Base-by-base conservation (phyloP, 169 alveolate species). In the Ichthyophthirius multifiliis region DNA sequence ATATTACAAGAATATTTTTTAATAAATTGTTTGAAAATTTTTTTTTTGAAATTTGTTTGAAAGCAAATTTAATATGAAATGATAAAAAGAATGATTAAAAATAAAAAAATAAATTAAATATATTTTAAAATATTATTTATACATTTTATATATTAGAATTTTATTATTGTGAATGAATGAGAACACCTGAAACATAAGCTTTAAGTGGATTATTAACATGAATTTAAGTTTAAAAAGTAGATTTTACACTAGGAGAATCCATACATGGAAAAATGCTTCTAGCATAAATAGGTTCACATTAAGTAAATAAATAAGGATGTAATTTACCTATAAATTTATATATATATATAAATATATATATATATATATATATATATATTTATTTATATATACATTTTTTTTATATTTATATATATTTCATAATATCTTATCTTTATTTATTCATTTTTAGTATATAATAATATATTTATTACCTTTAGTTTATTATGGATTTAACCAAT, bases 231-330 rank as follows among this genome's bases (percentile, higher is more conserved):
- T 87, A 39, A 75, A 89, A 86, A 7, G 95, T 79, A 16, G 92
- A 80, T 76, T 90, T 94, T 0, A 90, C 84, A 3, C 90, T 44
- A 30, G 97, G 97, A 64, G 92, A 90, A 63, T 94, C 97, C 81
- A 89, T 86, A 47, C 90, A 81, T 6, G 97, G 97, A 32, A 92
- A 89, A 64, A 94, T 43, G 43, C 93, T 85, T 81, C 97, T 83
- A 55, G 92, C 83, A 63, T 84, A 84, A 31, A 87, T 90, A 6
- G 96, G 87, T 74, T 94, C 92, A 43, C 95, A 92, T 76, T 94
- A 93, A 43, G 97, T 90, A 75, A 84, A 94, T 86, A 92, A 76
- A 82, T 85, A 94, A 1, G 95, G 94, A 31, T 74, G 65, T 16
- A 20, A 30, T 46, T 83, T 83, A 3, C 87, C 86, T 67, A 37